phyloP scores from a whole-genome alignment of 352 stramenopile genomes.

The Pythium angustatum region DNA sequence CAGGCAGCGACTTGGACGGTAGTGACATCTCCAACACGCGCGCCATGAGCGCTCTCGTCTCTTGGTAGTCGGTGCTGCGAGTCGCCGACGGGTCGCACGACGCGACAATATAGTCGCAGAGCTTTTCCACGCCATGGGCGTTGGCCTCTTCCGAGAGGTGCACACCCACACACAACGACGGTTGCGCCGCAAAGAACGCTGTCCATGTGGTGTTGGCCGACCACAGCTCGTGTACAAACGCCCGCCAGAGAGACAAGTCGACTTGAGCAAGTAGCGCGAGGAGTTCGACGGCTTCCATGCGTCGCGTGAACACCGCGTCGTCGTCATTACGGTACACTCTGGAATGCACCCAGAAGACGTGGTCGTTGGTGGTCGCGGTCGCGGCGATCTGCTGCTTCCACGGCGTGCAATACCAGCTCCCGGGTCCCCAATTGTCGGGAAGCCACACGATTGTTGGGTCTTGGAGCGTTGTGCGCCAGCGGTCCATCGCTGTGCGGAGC shows the following conservation, averaged over 20 bases:
- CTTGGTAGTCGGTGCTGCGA: background rate
- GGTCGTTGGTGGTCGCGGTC: too few relatives aligned
- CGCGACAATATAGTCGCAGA: background rate
- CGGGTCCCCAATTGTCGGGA: too few relatives aligned
- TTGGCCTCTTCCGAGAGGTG: too few relatives aligned
- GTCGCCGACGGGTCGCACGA: background rate
- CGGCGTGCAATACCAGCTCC: too few relatives aligned
- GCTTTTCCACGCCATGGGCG: background rate
- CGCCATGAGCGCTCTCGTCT: background rate
- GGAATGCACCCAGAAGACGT: too few relatives aligned
- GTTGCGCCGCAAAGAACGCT: background rate
- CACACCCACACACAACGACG: background rate
- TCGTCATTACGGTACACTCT: too few relatives aligned
- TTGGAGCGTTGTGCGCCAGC: too few relatives aligned
- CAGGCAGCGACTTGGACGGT: background rate
- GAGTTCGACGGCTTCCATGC: background rate
- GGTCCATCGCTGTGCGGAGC: too few relatives aligned
- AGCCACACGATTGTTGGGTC: too few relatives aligned
- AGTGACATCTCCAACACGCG: background rate
- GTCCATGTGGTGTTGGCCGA: background rate
- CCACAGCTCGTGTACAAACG: background rate
- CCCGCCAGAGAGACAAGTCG: background rate
- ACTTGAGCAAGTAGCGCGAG: background rate
- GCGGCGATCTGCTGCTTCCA: too few relatives aligned
- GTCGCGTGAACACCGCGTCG: too few relatives aligned